Evolutionary conservation across 2,329 filamentous ascomycete species (phyloP).

Genomic region (Endoconidiophora polonica): DNA sequence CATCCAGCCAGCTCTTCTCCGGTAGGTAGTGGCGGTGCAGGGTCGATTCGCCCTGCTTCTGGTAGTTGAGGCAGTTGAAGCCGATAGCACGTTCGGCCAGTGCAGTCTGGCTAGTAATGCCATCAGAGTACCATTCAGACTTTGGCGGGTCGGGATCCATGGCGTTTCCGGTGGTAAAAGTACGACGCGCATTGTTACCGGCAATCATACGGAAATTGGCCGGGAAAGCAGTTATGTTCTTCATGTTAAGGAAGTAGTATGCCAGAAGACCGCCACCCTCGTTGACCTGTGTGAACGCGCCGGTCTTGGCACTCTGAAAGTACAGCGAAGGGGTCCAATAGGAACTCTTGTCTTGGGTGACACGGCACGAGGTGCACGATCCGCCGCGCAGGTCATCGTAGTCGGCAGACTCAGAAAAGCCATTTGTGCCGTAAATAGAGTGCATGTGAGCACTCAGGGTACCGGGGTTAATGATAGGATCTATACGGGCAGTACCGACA

Average conservation of each 20-base stretch:
- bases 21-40: constrained; percentile 71
- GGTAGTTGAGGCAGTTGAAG: constrained; percentile 91
- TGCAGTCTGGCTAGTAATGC: constrained; percentile 48
- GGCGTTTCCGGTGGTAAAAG: constrained; percentile 52
- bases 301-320: constrained; percentile 50
- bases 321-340: constrained; percentile 76
- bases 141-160: constrained; percentile 47
- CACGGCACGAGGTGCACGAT: constrained; percentile 65
- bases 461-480: constrained; percentile 56
- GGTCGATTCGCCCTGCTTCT: constrained; percentile 46
- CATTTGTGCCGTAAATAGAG: constrained; percentile 50
- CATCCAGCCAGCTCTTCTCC: constrained; percentile 62
- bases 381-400: constrained; percentile 40
- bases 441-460: constrained; percentile 50
- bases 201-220: constrained; percentile 67
- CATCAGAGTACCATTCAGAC: constrained; percentile 49
- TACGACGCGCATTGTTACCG: constrained; percentile 50
- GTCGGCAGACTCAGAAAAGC: constrained; percentile 26
- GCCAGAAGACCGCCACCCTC: constrained; percentile 73
- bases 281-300: constrained; percentile 49
- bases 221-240: constrained; percentile 58
- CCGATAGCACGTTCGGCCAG: constrained; percentile 70
- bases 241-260: constrained; percentile 65
- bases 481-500: constrained; percentile 53
- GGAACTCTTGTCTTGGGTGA: constrained; percentile 67